phyloP scores from a whole-genome alignment of 345 rosid genomes.

The Microcos paniculata region DNA sequence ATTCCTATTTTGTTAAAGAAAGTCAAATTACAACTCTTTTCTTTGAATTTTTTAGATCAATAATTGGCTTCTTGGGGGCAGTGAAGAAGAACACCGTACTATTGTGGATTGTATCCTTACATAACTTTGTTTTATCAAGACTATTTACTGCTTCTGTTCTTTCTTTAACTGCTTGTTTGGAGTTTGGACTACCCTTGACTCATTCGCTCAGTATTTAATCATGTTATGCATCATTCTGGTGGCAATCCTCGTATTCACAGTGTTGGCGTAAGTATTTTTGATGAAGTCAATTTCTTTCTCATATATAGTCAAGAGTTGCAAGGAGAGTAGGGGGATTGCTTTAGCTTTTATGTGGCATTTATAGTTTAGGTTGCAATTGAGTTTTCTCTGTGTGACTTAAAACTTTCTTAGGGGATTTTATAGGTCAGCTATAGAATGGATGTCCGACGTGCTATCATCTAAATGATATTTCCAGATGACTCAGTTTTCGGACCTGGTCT shows the following conservation, averaged over 20 bases:
- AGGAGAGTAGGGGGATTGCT: background rate
- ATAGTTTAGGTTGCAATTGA: background rate
- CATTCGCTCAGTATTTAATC: conserved; percentile 60
- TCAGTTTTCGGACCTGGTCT: background rate
- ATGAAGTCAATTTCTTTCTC: background rate
- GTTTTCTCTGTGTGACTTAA: background rate
- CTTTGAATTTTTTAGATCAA: conserved; percentile 54
- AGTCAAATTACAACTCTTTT: background rate
- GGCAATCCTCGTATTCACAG: conserved; percentile 83
- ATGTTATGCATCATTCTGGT: conserved; percentile 69
- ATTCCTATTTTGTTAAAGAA: background rate
- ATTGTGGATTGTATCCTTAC: conserved; percentile 95
- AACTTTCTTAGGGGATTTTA: background rate
- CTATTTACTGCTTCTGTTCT: background rate
- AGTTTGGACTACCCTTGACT: conserved; percentile 48
- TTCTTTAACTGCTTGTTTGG: conserved; percentile 1
- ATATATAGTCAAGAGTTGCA: background rate
- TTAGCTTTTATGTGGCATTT: background rate
- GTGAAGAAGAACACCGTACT: conserved; percentile 71
- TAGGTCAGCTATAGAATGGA: background rate
- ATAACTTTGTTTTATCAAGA: conserved; percentile 1
- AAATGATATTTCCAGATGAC: background rate
- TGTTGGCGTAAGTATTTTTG: conserved; percentile 75
- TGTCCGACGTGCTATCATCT: background rate
- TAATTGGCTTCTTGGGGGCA: conserved; percentile 91